These are phyloP conservation scores for Trametes elegans DNA, from an alignment of 768 basidiomycete genomes.

Conservation along the genomic window DNA sequence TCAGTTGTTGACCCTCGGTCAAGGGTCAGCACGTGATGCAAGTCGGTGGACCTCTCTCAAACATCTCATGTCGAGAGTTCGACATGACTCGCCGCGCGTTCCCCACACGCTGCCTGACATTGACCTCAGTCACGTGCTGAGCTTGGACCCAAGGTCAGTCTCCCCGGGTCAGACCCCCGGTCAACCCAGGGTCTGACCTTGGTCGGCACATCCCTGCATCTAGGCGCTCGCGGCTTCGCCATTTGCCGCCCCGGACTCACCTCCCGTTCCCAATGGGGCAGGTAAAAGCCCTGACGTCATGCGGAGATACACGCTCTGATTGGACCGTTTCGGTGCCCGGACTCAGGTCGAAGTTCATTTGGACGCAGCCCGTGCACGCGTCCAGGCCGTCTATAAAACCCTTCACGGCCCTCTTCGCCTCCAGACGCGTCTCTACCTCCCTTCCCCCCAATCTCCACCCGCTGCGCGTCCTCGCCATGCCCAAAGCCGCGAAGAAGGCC, in stretches of 20 bases:
- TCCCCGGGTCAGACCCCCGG: too few species aligned
- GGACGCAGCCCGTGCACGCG: constrained; percentile 4
- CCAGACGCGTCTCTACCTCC: constrained; percentile 6
- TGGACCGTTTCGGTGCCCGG: constrained; percentile 8
- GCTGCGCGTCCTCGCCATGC: constrained; percentile 4
- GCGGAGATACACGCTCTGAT: constrained; percentile 10
- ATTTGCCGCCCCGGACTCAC: neutral
- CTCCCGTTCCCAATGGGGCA: neutral
- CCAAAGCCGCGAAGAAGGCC: constrained; percentile 15
- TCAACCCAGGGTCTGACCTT: too few species aligned
- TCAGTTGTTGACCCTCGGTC: too few species aligned
- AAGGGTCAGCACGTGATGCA: too few species aligned
- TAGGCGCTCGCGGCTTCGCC: too few species aligned
- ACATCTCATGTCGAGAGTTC: too few species aligned
- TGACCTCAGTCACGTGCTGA: too few species aligned
- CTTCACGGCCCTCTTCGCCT: neutral
- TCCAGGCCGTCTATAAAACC: constrained; percentile 15
- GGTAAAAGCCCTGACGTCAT: constrained; percentile 19
- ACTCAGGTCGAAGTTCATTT: constrained; percentile 5
- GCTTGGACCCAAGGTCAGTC: too few species aligned
- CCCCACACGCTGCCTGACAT: too few species aligned
- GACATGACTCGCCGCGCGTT: too few species aligned
- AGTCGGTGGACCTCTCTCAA: too few species aligned
- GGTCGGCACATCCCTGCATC: too few species aligned
- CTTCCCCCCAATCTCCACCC: constrained; percentile 4